Percentiles rank a stretch among this genome's conserved stretches.
These are phyloP conservation scores for Boeremia lycopersici DNA, from an alignment of 2,329 filamentous ascomycete species.

Conservation along the genomic window DNA sequence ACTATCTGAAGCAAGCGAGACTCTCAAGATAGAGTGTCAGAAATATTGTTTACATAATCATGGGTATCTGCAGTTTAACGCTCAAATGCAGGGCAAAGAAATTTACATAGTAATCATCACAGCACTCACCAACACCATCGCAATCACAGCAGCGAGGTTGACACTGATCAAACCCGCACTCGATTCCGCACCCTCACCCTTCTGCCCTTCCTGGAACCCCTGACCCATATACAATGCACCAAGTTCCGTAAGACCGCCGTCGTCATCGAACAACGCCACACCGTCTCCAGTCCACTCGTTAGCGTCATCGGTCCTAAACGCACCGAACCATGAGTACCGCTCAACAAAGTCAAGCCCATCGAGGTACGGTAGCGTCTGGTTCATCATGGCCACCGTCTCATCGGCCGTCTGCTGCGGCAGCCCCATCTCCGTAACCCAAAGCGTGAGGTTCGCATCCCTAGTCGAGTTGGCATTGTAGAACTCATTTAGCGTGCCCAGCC, in stretches of 20 bases:
- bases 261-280: constrained; percentile 41
- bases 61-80: constrained; percentile 5
- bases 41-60: not conserved
- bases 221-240: constrained; percentile 43
- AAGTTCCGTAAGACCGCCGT: constrained; percentile 40
- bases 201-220: constrained; percentile 38
- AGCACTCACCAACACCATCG: constrained; percentile 6
- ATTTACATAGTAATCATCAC: not conserved
- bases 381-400: constrained; percentile 71
- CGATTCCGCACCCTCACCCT: constrained; percentile 28
- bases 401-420: constrained; percentile 61
- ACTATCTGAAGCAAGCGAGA: no score
- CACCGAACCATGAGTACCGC: constrained; percentile 45
- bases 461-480: constrained; percentile 58
- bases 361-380: constrained; percentile 70
- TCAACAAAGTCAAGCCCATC: constrained; percentile 62
- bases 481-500: constrained; percentile 66
- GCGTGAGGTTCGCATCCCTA: constrained; percentile 48
- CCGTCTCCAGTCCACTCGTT: constrained; percentile 46
- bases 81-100: not conserved
- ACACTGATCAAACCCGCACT: constrained; percentile 2
- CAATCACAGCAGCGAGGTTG: constrained; percentile 13
- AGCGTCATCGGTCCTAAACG: constrained; percentile 40
- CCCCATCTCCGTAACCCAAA: constrained; percentile 84
- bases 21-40: not conserved